Evolutionary conservation across 2,329 filamentous ascomycete genomes (phyloP).

Genomic region (Simplicillium aogashimaense): DNA sequence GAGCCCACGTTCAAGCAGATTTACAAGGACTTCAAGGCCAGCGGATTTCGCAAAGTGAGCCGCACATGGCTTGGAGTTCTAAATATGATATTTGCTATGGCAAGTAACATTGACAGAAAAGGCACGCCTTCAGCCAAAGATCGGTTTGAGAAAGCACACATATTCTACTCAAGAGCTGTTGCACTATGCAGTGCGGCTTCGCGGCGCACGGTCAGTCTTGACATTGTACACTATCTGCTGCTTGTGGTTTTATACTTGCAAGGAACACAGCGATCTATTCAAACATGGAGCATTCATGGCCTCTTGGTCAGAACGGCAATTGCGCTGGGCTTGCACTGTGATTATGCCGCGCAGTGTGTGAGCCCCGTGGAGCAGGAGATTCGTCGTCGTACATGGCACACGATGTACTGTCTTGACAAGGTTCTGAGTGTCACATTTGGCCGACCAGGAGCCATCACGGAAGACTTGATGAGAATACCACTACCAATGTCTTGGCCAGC

Average conservation of each 20-base stretch:
- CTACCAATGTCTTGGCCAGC: conserved; percentile 17
- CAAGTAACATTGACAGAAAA: conserved; percentile 22
- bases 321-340: conserved; percentile 40
- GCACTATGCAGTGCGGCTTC: conserved; percentile 31
- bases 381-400: conserved; percentile 34
- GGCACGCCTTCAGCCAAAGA: conserved; percentile 19
- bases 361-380: conserved; percentile 33
- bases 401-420: conserved; percentile 18
- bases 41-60: conserved; percentile 21
- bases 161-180: conserved; percentile 33
- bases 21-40: conserved; percentile 9
- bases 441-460: conserved; percentile 32
- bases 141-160: conserved; percentile 27
- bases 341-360: conserved; percentile 22
- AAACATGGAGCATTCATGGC: conserved; percentile 44
- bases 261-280: conserved; percentile 40
- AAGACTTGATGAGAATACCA: conserved; percentile 27
- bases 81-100: conserved; percentile 40
- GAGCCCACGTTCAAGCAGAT: conserved; percentile 14
- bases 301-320: conserved; percentile 39
- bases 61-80: conserved; percentile 40
- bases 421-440: conserved; percentile 40
- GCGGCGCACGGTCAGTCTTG: conserved; percentile 29
- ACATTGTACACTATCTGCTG: conserved; percentile 38
- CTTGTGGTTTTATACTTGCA: conserved; percentile 41